These are phyloP conservation scores for Eurotiales sp. DNA, from an alignment of 2,329 filamentous ascomycete genomes.

Conservation along the genomic window DNA sequence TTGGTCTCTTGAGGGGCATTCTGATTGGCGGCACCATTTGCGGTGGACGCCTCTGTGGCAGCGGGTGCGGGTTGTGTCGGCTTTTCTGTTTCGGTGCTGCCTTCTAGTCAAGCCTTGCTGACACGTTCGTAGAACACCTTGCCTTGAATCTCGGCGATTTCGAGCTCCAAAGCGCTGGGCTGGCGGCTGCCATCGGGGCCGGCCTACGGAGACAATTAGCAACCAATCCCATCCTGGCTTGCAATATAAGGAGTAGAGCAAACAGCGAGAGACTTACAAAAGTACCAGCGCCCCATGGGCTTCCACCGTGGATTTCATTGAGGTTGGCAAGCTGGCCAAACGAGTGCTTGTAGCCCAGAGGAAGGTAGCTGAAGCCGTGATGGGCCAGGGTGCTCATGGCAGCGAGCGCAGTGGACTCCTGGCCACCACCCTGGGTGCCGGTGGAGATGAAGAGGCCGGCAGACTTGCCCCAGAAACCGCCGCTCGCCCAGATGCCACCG, in stretches of 20 bases:
- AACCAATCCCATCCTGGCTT: slow-evolving; percentile 6
- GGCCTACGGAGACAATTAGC: slow-evolving; percentile 28
- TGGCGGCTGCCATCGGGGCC: slow-evolving; percentile 75
- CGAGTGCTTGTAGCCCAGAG: slow-evolving; percentile 80
- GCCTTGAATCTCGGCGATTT: slow-evolving; percentile 78
- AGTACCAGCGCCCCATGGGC: slow-evolving; percentile 90
- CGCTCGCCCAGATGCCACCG: slow-evolving; percentile 75
- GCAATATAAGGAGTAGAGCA: not conserved
- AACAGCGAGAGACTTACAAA: slow-evolving; percentile 53
- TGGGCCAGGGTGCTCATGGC: slow-evolving; percentile 82
- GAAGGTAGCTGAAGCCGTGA: slow-evolving; percentile 96
- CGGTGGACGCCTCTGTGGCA: too few relatives aligned
- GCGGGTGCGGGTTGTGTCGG: slow-evolving; percentile 21
- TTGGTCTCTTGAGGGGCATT: slow-evolving; percentile 47
- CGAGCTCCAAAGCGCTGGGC: slow-evolving; percentile 70
- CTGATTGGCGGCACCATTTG: slow-evolving; percentile 13
- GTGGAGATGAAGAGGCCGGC: slow-evolving; percentile 89
- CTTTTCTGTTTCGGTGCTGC: slow-evolving; percentile 32
- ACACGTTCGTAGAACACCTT: slow-evolving; percentile 77
- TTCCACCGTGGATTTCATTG: slow-evolving; percentile 77
- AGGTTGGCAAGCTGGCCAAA: slow-evolving; percentile 70
- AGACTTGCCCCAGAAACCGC: slow-evolving; percentile 80
- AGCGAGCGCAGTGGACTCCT: slow-evolving; percentile 80
- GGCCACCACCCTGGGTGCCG: slow-evolving; percentile 79
- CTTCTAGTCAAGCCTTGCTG: slow-evolving; percentile 80